Base-by-base conservation (phyloP, 305 asterid species). In the Fraxinus dipetala region DNA sequence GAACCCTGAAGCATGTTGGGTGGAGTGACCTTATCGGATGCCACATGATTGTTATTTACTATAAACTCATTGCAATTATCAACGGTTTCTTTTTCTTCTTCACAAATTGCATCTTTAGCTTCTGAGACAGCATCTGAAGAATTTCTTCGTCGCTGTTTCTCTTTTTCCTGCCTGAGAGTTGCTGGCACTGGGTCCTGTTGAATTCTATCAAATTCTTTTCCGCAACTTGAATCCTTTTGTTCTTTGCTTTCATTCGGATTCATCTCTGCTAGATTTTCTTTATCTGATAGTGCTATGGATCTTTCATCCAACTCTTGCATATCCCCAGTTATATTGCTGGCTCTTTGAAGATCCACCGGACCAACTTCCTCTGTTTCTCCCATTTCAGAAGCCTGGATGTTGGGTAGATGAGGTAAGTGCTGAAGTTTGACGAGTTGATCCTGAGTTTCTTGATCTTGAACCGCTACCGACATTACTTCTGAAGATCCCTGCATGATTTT, bases 81-180 rank as follows among this genome's bases (percentile, higher is more conserved):
- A 79, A 40, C 32, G 28, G 24, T 75, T 31, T 4, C 32, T 67
- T 80, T 76, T 48, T 75, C 79, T 81, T 79, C 85, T 83, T 67
- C 78, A 77, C 61, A 63, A 40, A 45, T 65, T 20, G 40, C 75
- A 67, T 36, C 83, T 34, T 81, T 36, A 82, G 83, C 88, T 74
- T 78, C 80, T 81, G 79, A 56, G 51, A 35, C 86, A 59, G 82
- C 72, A 78, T 43, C 80, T 28, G 67, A 34, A 81, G 79, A 61
- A 65, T 81, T 82, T 81, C 34, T 84, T 24, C 72, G 82, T 73
- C 85, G 38, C 18, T 81, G 61, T 35, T 85, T 86, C 77, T 86
- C 80, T 76, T 26, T 81, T 74, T 79, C 92, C 51, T 34, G 75
- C 78, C 75, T 7, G 16, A 72, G 48, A 73, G 77, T 78, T 65